Base-by-base conservation (phyloP, 495 filamentous ascomycete genomes). In the Penicillium psychrofluorescens region DNA sequence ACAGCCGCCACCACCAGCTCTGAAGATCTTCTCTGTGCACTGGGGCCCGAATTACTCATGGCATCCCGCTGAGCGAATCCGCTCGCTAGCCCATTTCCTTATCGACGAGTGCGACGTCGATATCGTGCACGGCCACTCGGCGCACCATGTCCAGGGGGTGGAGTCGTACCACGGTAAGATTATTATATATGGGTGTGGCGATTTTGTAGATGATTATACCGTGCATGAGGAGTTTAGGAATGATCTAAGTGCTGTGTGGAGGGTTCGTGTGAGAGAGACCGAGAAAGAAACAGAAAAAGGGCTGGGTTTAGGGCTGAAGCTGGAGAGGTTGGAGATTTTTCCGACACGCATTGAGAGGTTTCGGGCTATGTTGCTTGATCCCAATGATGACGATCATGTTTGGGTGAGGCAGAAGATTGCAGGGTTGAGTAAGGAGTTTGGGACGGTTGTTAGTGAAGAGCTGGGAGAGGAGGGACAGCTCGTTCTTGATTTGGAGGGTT, bases 181-280 rank as follows among this genome's bases (percentile, higher is more conserved):
- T 8, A 62, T 72, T 31, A 61, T 71, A 3, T 71, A 71, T 29
- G 68, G 68, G 0, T 71, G 67, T 46, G 68, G 67, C 1, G 66
- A 71, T 49, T 71, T 70, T 46, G 65, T 71, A 30, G 66, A 71
- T 54, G 67, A 72, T 54, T 71, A 70, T 57, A 55, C 51, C 3
- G 3, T 67, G n/a, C 48, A 54, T 50, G 36, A 34, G 27, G 48
- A 52, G 29, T 71, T 40, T 55, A 43, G 66, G 39, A 71, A 71
- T 61, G 66, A 71, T 48, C 44, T 71, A 10, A 56, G 64, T 11
- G 67, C 55, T 36, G 33, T 69, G n/a, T 71, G 67, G 64, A 60
- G 61, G 45, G 58, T 71, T 50, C 15, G 50, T 46, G 49, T 62
- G n/a, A 29, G 6, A 11, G 54, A 54, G 29, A 27, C 14, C n/a